Base-by-base conservation (phyloP, 169 alveolate genomes). In the Ichthyophthirius multifiliis region DNA sequence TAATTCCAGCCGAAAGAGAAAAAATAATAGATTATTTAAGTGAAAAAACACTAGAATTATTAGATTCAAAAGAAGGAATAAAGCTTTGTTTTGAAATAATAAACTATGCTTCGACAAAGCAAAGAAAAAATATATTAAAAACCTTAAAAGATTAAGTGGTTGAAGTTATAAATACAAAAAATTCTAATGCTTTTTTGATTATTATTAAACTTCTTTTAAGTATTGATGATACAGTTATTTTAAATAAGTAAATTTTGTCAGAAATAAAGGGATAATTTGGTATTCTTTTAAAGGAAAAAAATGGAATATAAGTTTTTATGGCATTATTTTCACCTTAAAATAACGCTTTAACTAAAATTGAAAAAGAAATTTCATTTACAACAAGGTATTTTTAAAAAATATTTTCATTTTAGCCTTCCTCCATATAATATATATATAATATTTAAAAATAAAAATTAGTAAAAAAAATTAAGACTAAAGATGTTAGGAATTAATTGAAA, bases 21-120 rank as follows among this genome's bases (percentile, higher is more conserved):
- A 55, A 55, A 23, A 39, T 55, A 55, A 10, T 18, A 18, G 77
- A 67, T 37, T 67, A 37, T 39, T 44, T 67, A 13, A 67, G 62
- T 37, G 77, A 67, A 67, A 67, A 67, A 15, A 37, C 41, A 18
- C 20, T 67, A 2, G 77, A 67, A 37, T 37, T 67, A 3, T n/a
- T 67, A 13, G 77, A 67, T 34, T 47, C 35, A 37, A 67, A 39
- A 39, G 77, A 67, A 67, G 77, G 77, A 35, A 41, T 67, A 18
- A 67, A 67, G 46, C 45, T 67, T 15, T 41, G 62, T 41, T 67
- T 67, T 37, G 77, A 67, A 37, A 32, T 67, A 13, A 67, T 67
- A n/a, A 67, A 67, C 45, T 67, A 67, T n/a, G n/a, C 77, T 15
- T 6, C 39, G n/a, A 41, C 77, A 18, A 67, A 67, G 37, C 64